Percentiles rank a stretch among this genome's conserved stretches.
Evolutionary conservation across 1,284 basidiomycete species (phyloP).

Genomic region (Cryptococcus hybrid): DNA sequence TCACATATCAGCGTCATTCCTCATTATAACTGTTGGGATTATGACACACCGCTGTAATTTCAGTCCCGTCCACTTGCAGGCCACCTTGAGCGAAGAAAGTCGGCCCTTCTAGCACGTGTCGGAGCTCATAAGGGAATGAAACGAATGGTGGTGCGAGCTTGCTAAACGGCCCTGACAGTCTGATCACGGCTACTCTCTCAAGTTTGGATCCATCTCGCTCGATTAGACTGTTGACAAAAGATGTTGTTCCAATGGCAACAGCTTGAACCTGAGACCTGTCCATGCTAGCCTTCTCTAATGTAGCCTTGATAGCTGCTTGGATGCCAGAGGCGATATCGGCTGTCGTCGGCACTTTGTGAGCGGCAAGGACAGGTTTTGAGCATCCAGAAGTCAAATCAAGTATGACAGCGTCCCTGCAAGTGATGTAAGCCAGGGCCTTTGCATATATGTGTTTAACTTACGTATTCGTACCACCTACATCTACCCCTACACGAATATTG

Average conservation of each 20-base stretch:
- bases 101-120: conserved; percentile 30
- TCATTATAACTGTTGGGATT: background rate
- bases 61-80: conserved; percentile 36
- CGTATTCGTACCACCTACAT: conserved; percentile 52
- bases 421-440: background rate
- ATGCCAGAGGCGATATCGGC: conserved; percentile 58
- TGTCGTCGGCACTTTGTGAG: conserved; percentile 58
- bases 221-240: conserved; percentile 39
- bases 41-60: conserved; percentile 21
- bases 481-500: conserved; percentile 52
- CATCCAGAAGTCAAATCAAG: conserved; percentile 51
- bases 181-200: conserved; percentile 33
- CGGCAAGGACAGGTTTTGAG: conserved; percentile 52
- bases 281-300: conserved; percentile 20
- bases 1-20: background rate
- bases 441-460: background rate
- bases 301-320: conserved; percentile 19
- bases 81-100: conserved; percentile 32
- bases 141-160: conserved; percentile 31
- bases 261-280: conserved; percentile 21
- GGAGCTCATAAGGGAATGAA: conserved; percentile 32
- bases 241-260: conserved; percentile 37
- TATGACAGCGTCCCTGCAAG: conserved; percentile 54
- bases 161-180: conserved; percentile 34
- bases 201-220: conserved; percentile 24